Evolutionary conservation across 2,329 filamentous ascomycete species (phyloP), one percentile per base, ranked within the genome.

Genomic region (Raffaelea ambrosiae): DNA sequence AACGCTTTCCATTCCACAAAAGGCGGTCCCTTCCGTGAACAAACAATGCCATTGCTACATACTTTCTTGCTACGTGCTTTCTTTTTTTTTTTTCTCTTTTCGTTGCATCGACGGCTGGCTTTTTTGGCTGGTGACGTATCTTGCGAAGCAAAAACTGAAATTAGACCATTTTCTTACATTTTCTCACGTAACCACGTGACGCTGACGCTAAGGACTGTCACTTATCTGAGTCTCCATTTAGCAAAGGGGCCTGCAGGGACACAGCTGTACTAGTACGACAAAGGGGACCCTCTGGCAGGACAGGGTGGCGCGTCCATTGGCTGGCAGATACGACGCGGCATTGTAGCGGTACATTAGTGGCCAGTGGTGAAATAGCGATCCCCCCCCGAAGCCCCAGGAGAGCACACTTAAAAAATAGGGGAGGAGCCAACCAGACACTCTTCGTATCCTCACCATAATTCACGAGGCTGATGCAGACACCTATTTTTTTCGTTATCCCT

Each of bases 391-490:
- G 21, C 21, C 44, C 41, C 41, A 48, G 42, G 43, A 31, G 43
- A 48, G 16, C 29, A 9, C 41, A 23, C 41, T 29, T 18, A 20
- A n/a, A n/a, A n/a, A 42, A n/a, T n/a, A 11, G 13, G 39, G 26
- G 23, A 23, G 10, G 5, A 20, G 29, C 44, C 43, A 47, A 46
- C 41, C 47, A 45, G 18, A 40, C 29, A 26, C 39, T 20, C 40
- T 46, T 49, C 47, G 44, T 47, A 49, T 49, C 44, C 48, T 45
- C 46, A 50, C n/a, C 26, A 29, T 29, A 49, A 49, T 54, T 46
- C 52, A 46, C 53, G 54, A 58, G 54, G 55, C 56, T 56, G 57
- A 50, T 57, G 50, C 54, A 55, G 55, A 58, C 57, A 43, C 21
- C 40, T 43, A 14, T 29, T n/a, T 43, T 33, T 29, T 43, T 23